Base-by-base conservation (phyloP, 345 rosid species). In the Euphorbia pulcherrima region DNA sequence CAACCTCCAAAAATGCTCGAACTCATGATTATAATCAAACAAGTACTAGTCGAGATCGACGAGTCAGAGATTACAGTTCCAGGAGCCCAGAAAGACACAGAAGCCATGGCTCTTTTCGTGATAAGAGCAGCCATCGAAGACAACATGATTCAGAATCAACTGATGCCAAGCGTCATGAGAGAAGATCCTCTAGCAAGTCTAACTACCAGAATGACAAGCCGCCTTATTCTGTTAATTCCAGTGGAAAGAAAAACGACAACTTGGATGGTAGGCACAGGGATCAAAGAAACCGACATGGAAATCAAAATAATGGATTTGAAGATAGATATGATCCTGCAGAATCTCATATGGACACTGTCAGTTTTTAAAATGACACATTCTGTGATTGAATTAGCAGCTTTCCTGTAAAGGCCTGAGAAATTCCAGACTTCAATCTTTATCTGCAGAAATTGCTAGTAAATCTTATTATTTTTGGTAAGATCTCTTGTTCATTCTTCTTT, bases 301-400 rank as follows among this genome's bases (percentile, higher is more conserved):
- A 78, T 55, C 73, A 44, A 20, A 74, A 78, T 46, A 71, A 74
- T 75, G 73, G 73, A 64, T 89, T 89, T 82, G 89, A 81, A 56
- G 96, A 91, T 82, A 79, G 99, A 78, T 89, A 94, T 75, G 77
- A 85, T 80, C 99, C 97, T 63, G 76, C 56, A 54, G 83, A 74
- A 75, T 86, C 79, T 40, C 78, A 54, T 71, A 59, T 51, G 47
- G 37, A 60, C 64, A 26, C 21, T 37, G 52, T 64, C 47, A 62
- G 41, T 58, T 30, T 62, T 44, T 51, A 51, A 63, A 26, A 57
- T 48, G 56, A 29, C 75, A 74, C 62, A 68, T 29, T 54, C 50
- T 14, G 5, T 57, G 35, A 68, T 62, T 62, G 35, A 72, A 62
- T 47, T 57, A 60, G 68, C 26, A 44, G 74, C 41, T 73, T 18